Percentiles rank a stretch among this genome's conserved stretches.
Evolutionary conservation across 179 eudicot genomes (phyloP).

Genomic region (Drosera spatulata): DNA sequence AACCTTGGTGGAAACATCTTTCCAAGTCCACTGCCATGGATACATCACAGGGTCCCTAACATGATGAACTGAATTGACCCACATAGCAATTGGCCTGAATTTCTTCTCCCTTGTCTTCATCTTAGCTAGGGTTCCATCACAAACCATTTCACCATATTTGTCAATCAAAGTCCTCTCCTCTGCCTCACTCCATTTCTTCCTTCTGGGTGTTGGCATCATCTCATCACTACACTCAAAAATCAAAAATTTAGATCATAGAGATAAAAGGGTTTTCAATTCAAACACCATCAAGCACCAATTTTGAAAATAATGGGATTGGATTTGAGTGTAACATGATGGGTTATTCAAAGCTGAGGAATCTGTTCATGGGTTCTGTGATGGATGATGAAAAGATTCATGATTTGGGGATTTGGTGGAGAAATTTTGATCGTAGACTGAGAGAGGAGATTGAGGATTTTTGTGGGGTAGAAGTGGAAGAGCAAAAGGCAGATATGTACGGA

Average conservation of each 20-base stretch:
- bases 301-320: too few species aligned
- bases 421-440: not conserved
- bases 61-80: slow-evolving; percentile 70
- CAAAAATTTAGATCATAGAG: slow-evolving; percentile 2
- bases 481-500: not conserved
- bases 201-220: slow-evolving; percentile 51
- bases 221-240: slow-evolving; percentile 3
- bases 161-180: slow-evolving; percentile 84
- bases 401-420: not conserved
- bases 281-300: too few species aligned
- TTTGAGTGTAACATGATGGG: not conserved
- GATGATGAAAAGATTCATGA: not conserved
- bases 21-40: slow-evolving; percentile 97
- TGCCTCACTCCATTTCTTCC: slow-evolving; percentile 91
- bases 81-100: slow-evolving; percentile 68
- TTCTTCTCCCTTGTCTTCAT: slow-evolving; percentile 95
- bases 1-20: slow-evolving; percentile 88
- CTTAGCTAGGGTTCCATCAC: slow-evolving; percentile 61
- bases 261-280: too few species aligned
- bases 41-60: slow-evolving; percentile 49
- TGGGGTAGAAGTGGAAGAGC: not conserved
- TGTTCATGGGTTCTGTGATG: not conserved
- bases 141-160: slow-evolving; percentile 61
- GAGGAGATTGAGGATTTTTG: not conserved
- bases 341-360: slow-evolving; percentile 1